phyloP scores from a whole-genome alignment of 495 filamentous ascomycete genomes.

The Podospora didyma region DNA sequence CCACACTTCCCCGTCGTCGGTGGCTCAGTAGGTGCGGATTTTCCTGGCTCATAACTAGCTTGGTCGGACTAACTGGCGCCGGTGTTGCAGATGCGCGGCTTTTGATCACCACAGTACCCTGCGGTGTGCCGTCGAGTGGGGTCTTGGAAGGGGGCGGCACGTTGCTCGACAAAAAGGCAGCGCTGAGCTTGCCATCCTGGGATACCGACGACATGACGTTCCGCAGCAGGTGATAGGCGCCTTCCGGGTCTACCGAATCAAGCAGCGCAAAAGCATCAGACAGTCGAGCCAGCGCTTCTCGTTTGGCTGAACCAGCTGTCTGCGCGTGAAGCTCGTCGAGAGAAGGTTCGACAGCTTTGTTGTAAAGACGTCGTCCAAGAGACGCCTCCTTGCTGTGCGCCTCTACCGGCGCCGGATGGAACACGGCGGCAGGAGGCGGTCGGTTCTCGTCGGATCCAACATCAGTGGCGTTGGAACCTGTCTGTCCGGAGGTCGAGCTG shows the following conservation, averaged over 20 bases:
- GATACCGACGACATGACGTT: slow-evolving; percentile 51
- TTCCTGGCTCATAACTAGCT: slow-evolving; percentile 71
- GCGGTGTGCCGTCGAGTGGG: slow-evolving; percentile 29
- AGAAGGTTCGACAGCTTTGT: slow-evolving; percentile 70
- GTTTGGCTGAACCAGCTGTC: slow-evolving; percentile 67
- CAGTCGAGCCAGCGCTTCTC: slow-evolving; percentile 74
- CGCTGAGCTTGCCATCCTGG: slow-evolving; percentile 38
- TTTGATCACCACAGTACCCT: slow-evolving; percentile 46
- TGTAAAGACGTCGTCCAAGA: slow-evolving; percentile 73
- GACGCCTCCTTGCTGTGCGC: slow-evolving; percentile 72
- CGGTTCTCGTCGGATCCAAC: slow-evolving; percentile 42
- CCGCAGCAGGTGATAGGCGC: slow-evolving; percentile 77
- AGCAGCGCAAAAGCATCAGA: slow-evolving; percentile 81
- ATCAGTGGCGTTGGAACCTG: slow-evolving; percentile 25
- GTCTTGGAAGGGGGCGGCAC: slow-evolving; percentile 12
- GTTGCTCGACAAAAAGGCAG: slow-evolving; percentile 27
- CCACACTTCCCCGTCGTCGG: slow-evolving; percentile 59
- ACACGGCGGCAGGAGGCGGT: slow-evolving; percentile 20
- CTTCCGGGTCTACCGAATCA: slow-evolving; percentile 86
- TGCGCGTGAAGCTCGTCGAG: slow-evolving; percentile 81
- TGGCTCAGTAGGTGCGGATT: slow-evolving; percentile 84
- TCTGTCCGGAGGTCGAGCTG: slow-evolving; percentile 43
- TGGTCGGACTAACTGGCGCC: slow-evolving; percentile 38
- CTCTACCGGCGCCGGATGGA: slow-evolving; percentile 34
- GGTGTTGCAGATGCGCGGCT: slow-evolving; percentile 23